Conservation (phyloP, 1,139 yeast species). For the Candida neerlandica region DNA sequence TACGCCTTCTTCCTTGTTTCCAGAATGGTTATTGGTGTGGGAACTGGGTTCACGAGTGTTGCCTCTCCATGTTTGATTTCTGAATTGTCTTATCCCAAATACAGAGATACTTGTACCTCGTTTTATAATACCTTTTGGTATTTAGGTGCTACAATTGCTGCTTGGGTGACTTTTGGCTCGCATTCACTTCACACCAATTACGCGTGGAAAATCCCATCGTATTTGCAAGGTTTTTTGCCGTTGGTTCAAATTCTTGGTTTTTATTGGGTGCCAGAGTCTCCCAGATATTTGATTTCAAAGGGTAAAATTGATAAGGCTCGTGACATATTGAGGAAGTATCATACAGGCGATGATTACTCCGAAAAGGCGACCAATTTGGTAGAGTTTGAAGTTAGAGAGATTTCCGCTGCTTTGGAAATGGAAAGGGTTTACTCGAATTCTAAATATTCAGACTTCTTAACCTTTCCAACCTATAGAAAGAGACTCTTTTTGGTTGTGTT, state of each 20-base stretch:
- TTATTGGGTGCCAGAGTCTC: constrained; percentile 49
- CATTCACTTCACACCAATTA: constrained; percentile 28
- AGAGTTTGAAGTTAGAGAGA: constrained; percentile 49
- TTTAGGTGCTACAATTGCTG: constrained; percentile 58
- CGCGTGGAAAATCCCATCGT: constrained; percentile 51
- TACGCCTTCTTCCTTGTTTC: constrained; percentile 41
- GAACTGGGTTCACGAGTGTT: constrained; percentile 38
- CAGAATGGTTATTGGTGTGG: constrained; percentile 45
- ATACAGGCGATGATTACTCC: constrained; percentile 38
- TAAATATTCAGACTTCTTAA: constrained; percentile 40
- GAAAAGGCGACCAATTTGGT: constrained; percentile 36
- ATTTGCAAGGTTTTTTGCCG: constrained; percentile 45
- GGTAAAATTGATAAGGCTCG: constrained; percentile 43
- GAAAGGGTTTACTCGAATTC: constrained; percentile 28
- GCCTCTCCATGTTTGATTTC: constrained; percentile 44
- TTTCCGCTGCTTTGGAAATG: constrained; percentile 39
- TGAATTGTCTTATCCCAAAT: constrained; percentile 50
- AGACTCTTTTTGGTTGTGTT: constrained; percentile 41
- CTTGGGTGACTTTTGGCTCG: constrained; percentile 56
- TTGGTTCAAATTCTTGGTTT: constrained; percentile 26
- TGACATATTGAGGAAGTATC: constrained; percentile 42
- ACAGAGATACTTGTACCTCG: constrained; percentile 48
- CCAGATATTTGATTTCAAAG: constrained; percentile 42
- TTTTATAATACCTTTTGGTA: constrained; percentile 52
- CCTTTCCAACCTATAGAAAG: constrained; percentile 40